These are phyloP conservation scores for Blastocystis sp. DNA, from an alignment of 352 stramenopile genomes.

Conservation along the genomic window DNA sequence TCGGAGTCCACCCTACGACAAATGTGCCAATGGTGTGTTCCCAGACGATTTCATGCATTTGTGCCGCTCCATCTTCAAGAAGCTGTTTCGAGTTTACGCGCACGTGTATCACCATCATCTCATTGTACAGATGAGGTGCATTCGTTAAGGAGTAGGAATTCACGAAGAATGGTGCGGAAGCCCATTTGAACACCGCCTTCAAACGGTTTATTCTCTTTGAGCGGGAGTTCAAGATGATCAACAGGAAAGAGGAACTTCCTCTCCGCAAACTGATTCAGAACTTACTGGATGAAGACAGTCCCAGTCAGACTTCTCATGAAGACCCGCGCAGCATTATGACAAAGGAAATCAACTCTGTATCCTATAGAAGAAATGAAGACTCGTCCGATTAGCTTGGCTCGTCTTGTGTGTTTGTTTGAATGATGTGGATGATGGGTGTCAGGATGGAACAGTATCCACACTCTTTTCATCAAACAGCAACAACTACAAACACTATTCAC, in stretches of 20 bases:
- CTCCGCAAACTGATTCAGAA: conserved; percentile 69
- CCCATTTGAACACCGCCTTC: conserved; percentile 76
- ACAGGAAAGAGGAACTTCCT: conserved; percentile 71
- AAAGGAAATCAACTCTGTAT: background rate
- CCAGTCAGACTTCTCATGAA: no score
- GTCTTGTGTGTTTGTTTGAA: background rate
- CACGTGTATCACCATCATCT: conserved; percentile 72
- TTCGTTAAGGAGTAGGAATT: conserved; percentile 65
- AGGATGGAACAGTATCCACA: no score
- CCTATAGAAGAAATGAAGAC: background rate
- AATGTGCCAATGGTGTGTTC: conserved; percentile 35
- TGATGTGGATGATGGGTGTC: no score
- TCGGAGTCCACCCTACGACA: background rate
- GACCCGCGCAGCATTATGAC: background rate
- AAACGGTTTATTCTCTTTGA: conserved; percentile 77
- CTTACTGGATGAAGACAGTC: conserved; percentile 11
- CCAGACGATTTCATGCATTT: conserved; percentile 38
- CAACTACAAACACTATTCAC: background rate
- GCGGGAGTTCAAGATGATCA: conserved; percentile 71
- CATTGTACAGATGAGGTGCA: background rate
- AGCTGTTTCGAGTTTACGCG: conserved; percentile 75
- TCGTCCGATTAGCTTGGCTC: background rate
- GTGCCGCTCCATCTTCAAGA: conserved; percentile 66
- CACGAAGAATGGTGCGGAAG: conserved; percentile 70
- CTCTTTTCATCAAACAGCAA: no score